Evolutionary conservation across 768 basidiomycete genomes (phyloP).

Genomic region (Termitomyces sp.): DNA sequence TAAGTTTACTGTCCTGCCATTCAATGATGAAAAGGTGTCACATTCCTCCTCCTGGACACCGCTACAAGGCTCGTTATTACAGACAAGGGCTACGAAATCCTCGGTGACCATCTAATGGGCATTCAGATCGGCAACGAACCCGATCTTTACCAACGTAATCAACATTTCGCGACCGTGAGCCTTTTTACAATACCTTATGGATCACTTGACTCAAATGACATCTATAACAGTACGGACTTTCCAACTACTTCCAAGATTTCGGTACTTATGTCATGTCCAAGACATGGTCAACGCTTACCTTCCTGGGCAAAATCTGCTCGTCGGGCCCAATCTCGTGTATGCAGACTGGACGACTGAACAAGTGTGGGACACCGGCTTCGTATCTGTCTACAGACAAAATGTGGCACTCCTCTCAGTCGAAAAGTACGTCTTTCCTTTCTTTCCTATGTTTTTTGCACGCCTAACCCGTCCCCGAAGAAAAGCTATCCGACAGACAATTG

Average conservation of each 20-base stretch:
- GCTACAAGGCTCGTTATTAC: conserved; percentile 47
- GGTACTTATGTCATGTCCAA: conserved; percentile 15
- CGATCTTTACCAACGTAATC: conserved; percentile 41
- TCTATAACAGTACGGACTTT: conserved; percentile 28
- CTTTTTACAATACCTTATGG: background rate
- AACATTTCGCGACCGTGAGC: conserved; percentile 28
- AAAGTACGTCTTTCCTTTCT: conserved; percentile 32
- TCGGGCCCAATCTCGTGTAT: conserved; percentile 51
- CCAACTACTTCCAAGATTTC: conserved; percentile 52
- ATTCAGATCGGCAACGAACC: conserved; percentile 72
- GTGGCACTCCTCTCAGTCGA: conserved; percentile 50
- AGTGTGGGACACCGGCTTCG: conserved; percentile 51
- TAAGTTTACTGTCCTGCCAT: background rate
- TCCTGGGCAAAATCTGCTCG: conserved; percentile 37
- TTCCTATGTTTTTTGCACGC: conserved; percentile 12
- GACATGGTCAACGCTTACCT: conserved; percentile 33
- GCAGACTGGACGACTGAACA: conserved; percentile 48
- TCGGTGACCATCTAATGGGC: conserved; percentile 63
- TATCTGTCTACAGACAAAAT: conserved; percentile 31
- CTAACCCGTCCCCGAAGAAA: conserved; percentile 16
- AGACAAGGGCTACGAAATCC: conserved; percentile 61
- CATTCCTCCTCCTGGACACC: conserved; percentile 55
- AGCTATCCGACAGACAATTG: conserved; percentile 66
- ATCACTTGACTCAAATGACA: background rate
- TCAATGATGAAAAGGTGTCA: conserved; percentile 29